Evolutionary conservation across 768 basidiomycete species (phyloP).

Genomic region (Rhodotorula kratochvilovae): DNA sequence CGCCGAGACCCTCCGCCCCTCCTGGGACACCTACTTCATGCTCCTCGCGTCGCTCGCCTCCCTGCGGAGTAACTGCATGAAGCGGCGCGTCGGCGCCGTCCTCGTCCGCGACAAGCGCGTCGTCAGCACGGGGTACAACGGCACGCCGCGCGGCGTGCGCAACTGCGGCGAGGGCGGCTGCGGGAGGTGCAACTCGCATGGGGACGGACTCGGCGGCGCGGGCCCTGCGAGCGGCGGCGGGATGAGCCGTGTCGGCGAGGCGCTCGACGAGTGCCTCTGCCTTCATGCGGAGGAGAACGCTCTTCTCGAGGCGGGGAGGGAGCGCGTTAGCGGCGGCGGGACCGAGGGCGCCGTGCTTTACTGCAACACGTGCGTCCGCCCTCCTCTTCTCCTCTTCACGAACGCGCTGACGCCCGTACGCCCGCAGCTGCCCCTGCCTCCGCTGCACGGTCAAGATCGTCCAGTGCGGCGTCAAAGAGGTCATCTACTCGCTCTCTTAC

Average conservation of each 20-base stretch:
- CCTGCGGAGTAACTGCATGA: conserved; percentile 42
- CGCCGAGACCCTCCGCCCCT: conserved; percentile 29
- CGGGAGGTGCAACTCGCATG: conserved; percentile 64
- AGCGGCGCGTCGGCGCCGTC: conserved; percentile 86
- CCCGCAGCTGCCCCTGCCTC: conserved; percentile 86
- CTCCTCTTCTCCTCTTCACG: background rate
- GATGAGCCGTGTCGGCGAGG: conserved; percentile 33
- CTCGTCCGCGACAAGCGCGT: conserved; percentile 65
- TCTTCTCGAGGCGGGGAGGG: conserved; percentile 84
- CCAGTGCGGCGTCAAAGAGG: conserved; percentile 82
- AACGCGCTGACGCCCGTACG: background rate
- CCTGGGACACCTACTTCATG: conserved; percentile 42
- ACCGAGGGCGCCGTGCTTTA: conserved; percentile 70
- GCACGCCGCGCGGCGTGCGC: conserved; percentile 78
- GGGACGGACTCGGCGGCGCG: conserved; percentile 16
- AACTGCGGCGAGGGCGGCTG: conserved; percentile 96
- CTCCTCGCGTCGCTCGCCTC: conserved; percentile 30
- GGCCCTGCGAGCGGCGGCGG: conserved; percentile 42
- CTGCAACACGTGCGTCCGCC: conserved; percentile 81
- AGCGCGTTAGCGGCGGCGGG: conserved; percentile 64
- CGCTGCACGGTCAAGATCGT: conserved; percentile 95
- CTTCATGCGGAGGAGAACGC: conserved; percentile 98
- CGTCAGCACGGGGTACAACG: conserved; percentile 64
- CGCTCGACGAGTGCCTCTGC: conserved; percentile 76
- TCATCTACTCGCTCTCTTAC: conserved; percentile 91